A percentile compares a stretch with the other conserved stretches of the same genome.
Conservation (phyloP, 495 filamentous ascomycete species). For the Neurospora pannonica region DNA sequence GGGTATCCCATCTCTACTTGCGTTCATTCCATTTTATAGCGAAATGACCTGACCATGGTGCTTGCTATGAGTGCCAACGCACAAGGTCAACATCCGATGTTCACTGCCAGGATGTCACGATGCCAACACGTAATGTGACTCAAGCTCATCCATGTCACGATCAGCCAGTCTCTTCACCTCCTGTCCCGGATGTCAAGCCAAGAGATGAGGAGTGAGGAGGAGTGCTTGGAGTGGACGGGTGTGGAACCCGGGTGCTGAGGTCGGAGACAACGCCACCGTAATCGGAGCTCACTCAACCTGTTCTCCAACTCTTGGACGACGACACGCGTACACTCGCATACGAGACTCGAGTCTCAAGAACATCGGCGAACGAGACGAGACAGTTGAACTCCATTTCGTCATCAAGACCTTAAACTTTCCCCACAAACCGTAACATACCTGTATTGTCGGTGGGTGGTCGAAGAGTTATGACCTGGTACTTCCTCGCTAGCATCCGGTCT, state of each 20-base stretch:
- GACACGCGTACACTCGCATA: background rate
- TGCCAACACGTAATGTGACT: background rate
- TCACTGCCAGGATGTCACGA: background rate
- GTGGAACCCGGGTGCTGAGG: background rate
- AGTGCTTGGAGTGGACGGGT: background rate
- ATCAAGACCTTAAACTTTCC: background rate
- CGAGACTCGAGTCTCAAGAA: background rate
- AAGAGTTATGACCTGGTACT: background rate
- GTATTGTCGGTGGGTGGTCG: background rate
- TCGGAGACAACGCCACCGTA: background rate
- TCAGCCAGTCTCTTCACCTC: background rate
- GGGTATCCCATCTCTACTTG: too few species aligned
- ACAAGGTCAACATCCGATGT: background rate
- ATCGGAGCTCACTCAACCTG: background rate
- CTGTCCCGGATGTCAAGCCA: background rate
- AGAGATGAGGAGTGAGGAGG: background rate
- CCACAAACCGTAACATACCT: background rate
- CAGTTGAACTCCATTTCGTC: background rate
- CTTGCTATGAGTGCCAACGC: background rate
- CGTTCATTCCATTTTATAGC: too few species aligned
- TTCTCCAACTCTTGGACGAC: background rate
- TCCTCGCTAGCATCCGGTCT: background rate
- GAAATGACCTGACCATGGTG: background rate
- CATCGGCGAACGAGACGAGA: background rate
- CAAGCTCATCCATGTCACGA: background rate